phyloP scores from a whole-genome alignment of 768 basidiomycete species.

The Nidularia pulvinata region DNA sequence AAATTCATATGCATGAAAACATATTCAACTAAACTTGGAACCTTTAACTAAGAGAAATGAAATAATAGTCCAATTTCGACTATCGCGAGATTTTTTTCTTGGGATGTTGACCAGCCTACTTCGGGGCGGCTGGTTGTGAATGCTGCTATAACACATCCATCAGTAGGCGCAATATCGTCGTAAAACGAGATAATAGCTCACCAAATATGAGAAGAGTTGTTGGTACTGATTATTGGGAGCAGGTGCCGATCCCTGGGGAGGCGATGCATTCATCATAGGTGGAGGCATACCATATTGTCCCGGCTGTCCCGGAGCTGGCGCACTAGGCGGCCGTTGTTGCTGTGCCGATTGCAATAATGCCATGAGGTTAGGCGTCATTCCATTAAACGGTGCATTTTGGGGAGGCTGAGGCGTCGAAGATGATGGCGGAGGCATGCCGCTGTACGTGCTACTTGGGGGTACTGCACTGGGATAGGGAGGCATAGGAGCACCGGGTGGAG shows the following conservation, averaged over 20 bases:
- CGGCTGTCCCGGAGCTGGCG: conserved; percentile 20
- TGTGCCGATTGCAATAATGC: conserved; percentile 63
- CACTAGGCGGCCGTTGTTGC: conserved; percentile 32
- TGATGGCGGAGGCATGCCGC: conserved; percentile 17
- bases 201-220: conserved; percentile 71
- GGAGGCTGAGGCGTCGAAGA: conserved; percentile 32
- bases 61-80: too few relatives aligned
- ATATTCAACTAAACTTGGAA: too few relatives aligned
- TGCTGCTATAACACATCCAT: too few relatives aligned
- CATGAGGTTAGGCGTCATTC: conserved; percentile 68
- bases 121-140: too few relatives aligned
- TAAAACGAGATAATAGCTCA: conserved; percentile 24
- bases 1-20: too few relatives aligned
- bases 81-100: too few relatives aligned
- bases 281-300: conserved; percentile 35
- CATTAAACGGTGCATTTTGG: conserved; percentile 31
- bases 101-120: too few relatives aligned
- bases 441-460: conserved; percentile 23
- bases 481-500: conserved; percentile 28
- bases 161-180: too few relatives aligned
- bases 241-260: conserved; percentile 27
- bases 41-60: too few relatives aligned
- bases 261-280: conserved; percentile 41
- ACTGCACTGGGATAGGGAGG: conserved; percentile 26
- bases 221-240: conserved; percentile 51